Evolutionary conservation across 2,329 filamentous ascomycete species (phyloP), one percentile per base, ranked within the genome.

Genomic region (Cercospora janseana): DNA sequence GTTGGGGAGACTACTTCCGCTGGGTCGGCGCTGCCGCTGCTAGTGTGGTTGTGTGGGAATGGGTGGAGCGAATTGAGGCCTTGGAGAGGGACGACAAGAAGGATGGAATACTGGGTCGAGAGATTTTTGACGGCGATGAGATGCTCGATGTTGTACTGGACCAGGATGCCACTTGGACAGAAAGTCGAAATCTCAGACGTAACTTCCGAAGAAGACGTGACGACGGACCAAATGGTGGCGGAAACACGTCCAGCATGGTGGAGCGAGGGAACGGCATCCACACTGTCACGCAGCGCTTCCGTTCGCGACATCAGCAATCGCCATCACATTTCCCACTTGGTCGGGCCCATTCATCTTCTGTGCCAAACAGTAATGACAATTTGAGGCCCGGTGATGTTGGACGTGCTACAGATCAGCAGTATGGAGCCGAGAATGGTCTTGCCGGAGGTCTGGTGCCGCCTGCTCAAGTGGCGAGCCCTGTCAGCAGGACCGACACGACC

Each of bases 21-120:
- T 96, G 91, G 91, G 91, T 95, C n/a, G 91, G 91, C 40, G 90
- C 90, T 1, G 90, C 91, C 0, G 90, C 90, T 1, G 91, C 91
- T 21, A 95, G 89, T 70, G 91, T 95, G n/a, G 88, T 95, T 16
- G 91, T 96, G 2, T 96, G 91, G 91, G 91, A 96, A 69, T 96
- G 91, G 91, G 91, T 96, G 3, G 91, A 96, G 69, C 81, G 91
- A 20, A 96, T 96, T 41, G 91, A 96, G 68, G 88, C 90, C 0
- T 70, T 95, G 54, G 91, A 96, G 72, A 82, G 91, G 59, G 90
- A 95, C 68, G 90, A 95, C 67, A 89, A 91, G 70, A 95, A 94
- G 70, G 90, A 95, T 61, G 91, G 91, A 0, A 94, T 96, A 48
- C 72, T 96, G 1, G 91, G 91, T 3, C 78, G 91, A 56, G 91